phyloP scores from a whole-genome alignment of 2,329 filamentous ascomycete genomes.

The Diaporthe australafricana region DNA sequence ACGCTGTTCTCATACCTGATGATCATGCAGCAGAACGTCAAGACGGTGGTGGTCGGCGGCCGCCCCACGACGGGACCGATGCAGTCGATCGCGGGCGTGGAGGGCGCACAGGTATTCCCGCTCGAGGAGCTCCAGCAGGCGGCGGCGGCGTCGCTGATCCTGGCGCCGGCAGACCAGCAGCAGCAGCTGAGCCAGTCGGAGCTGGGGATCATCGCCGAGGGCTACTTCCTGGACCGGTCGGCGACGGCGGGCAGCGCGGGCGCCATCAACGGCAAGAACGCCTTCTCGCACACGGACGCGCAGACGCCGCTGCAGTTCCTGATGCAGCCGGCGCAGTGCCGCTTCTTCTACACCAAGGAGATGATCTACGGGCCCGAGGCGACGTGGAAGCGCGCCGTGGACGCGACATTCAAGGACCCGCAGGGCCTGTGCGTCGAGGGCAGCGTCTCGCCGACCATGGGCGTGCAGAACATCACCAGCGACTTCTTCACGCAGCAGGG shows the following conservation, averaged over 20 bases:
- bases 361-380: conserved; percentile 54
- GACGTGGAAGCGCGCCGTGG: conserved; percentile 54
- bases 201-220: conserved; percentile 47
- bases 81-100: conserved; percentile 61
- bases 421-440: conserved; percentile 47
- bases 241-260: conserved; percentile 41
- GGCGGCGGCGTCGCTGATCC: conserved; percentile 43
- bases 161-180: conserved; percentile 39
- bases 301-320: conserved; percentile 57
- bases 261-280: conserved; percentile 51
- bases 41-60: conserved; percentile 61
- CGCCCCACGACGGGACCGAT: conserved; percentile 55
- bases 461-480: conserved; percentile 26
- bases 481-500: conserved; percentile 18
- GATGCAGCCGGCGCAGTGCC: conserved; percentile 58
- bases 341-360: conserved; percentile 58
- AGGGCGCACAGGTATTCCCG: conserved; percentile 54
- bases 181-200: conserved; percentile 40
- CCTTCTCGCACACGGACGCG: conserved; percentile 46
- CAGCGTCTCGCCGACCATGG: conserved; percentile 42
- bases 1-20: conserved; percentile 66
- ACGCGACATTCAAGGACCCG: conserved; percentile 50
- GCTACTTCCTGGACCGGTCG: conserved; percentile 48
- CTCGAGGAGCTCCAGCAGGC: conserved; percentile 45
- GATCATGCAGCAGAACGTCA: conserved; percentile 60